phyloP scores from a whole-genome alignment of 768 basidiomycete genomes.

The Hypsizygus marmoreus region DNA sequence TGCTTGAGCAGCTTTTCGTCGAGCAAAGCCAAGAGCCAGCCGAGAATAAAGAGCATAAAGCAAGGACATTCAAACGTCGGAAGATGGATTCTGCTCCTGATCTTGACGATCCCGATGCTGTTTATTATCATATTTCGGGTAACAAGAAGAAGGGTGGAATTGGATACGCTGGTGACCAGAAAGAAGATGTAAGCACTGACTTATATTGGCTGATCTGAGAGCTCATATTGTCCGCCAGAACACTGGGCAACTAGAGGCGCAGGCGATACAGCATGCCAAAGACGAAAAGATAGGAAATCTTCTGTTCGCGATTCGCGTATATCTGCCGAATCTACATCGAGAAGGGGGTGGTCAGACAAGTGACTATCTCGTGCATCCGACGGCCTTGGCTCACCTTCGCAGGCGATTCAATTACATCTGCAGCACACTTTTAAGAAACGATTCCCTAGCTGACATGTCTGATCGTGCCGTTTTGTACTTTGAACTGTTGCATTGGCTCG shows the following conservation, averaged over 20 bases:
- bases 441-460: slow-evolving; percentile 93
- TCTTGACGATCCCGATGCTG: slow-evolving; percentile 55
- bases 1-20: slow-evolving; percentile 75
- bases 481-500: slow-evolving; percentile 89
- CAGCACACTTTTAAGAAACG: slow-evolving; percentile 84
- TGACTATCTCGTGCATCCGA: slow-evolving; percentile 92
- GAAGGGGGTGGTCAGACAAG: slow-evolving; percentile 76
- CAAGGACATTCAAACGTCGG: slow-evolving; percentile 46
- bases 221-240: slow-evolving; percentile 47
- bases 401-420: slow-evolving; percentile 88
- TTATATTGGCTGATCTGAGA: neutral
- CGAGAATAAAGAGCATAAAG: slow-evolving; percentile 34
- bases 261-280: slow-evolving; percentile 67
- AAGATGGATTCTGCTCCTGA: slow-evolving; percentile 37
- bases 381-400: slow-evolving; percentile 87
- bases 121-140: slow-evolving; percentile 45
- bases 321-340: slow-evolving; percentile 80
- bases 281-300: slow-evolving; percentile 75
- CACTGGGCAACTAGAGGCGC: slow-evolving; percentile 79
- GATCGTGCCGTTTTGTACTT: slow-evolving; percentile 84
- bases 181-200: slow-evolving; percentile 75
- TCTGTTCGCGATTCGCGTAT: slow-evolving; percentile 73
- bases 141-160: slow-evolving; percentile 78
- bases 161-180: slow-evolving; percentile 83
- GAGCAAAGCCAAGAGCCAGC: slow-evolving; percentile 47